Evolutionary conservation across 768 basidiomycete species (phyloP).

Genomic region (Cyathus striatus): DNA sequence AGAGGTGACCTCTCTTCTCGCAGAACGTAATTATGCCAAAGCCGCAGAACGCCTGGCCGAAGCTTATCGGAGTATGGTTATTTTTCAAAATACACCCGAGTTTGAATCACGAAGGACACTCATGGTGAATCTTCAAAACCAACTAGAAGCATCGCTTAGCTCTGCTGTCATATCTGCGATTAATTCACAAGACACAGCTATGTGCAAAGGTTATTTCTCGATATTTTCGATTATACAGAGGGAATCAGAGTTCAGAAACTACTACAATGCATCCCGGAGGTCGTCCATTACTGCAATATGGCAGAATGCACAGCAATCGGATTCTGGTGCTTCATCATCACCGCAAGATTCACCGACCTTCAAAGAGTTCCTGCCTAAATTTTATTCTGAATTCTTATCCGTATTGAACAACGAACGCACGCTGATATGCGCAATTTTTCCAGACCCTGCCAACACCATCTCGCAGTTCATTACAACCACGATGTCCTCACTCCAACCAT

Average conservation of each 20-base stretch:
- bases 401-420: constrained; percentile 67
- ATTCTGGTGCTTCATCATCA: constrained; percentile 35
- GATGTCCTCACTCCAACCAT: constrained; percentile 74
- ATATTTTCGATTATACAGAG: constrained; percentile 92
- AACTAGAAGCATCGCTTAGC: constrained; percentile 88
- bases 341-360: constrained; percentile 34
- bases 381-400: constrained; percentile 64
- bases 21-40: constrained; percentile 75
- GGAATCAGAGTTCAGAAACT: constrained; percentile 88
- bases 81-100: constrained; percentile 90
- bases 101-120: constrained; percentile 82
- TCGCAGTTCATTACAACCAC: constrained; percentile 81
- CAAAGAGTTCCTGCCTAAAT: constrained; percentile 64
- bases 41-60: constrained; percentile 92
- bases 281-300: constrained; percentile 61
- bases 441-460: constrained; percentile 72
- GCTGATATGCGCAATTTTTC: constrained; percentile 82
- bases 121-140: constrained; percentile 91
- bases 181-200: constrained; percentile 66
- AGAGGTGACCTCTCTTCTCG: constrained; percentile 83
- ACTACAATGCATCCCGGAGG: constrained; percentile 86
- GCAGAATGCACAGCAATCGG: constrained; percentile 53
- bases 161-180: constrained; percentile 89
- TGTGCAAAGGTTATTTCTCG: constrained; percentile 73
- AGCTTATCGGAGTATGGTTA: constrained; percentile 83